Conservation (phyloP, 805 yeast species). For the Metschnikowia aberdeeniae region DNA sequence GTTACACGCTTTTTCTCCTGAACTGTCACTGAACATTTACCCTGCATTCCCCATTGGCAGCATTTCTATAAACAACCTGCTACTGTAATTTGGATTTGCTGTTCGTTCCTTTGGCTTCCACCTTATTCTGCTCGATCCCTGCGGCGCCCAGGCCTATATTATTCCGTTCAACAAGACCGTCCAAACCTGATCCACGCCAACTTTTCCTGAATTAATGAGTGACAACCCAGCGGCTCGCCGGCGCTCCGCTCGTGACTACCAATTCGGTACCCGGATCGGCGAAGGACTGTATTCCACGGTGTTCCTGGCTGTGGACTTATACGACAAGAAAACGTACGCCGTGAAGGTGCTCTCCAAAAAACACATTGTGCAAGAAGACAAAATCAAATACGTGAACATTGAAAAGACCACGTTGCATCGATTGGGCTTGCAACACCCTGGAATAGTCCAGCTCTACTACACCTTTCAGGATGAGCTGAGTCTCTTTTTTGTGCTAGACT, state of each 20-base stretch:
- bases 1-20: constrained; percentile 1
- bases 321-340: constrained; percentile 75
- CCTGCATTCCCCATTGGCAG: too few species aligned
- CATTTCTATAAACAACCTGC: too few species aligned
- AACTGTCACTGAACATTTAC: background rate
- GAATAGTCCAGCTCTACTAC: constrained; percentile 84
- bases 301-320: constrained; percentile 75
- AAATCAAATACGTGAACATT: constrained; percentile 92
- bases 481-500: constrained; percentile 87
- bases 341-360: constrained; percentile 86
- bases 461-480: constrained; percentile 92
- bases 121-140: background rate
- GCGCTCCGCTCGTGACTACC: constrained; percentile 75
- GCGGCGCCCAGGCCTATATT: too few species aligned
- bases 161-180: too few species aligned
- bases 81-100: background rate
- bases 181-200: background rate
- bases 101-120: background rate
- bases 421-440: constrained; percentile 85
- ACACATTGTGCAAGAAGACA: constrained; percentile 91
- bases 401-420: constrained; percentile 88
- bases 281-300: constrained; percentile 97
- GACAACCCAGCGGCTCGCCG: constrained; percentile 6
- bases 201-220: background rate
- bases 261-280: constrained; percentile 83